Evolutionary conservation across 208 protist genomes (phyloP).

Genomic region (Blastocrithidia nonstop): DNA sequence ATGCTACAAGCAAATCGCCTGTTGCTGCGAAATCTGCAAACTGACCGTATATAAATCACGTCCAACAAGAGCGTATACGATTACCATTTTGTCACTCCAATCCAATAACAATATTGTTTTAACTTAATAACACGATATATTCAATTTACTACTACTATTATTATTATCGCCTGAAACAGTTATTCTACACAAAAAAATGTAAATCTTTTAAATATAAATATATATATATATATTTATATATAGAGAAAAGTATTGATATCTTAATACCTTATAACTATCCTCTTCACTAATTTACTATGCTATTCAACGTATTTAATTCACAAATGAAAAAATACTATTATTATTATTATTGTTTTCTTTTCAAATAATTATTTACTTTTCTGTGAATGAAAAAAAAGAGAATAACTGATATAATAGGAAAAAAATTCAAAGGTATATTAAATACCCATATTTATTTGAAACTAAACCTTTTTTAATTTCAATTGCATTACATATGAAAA

Average conservation of each 20-base stretch:
- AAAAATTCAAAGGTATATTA: neutral
- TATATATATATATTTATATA: constrained; percentile 2
- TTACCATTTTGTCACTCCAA: constrained; percentile 8
- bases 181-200: neutral
- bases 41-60: no score
- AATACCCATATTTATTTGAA: neutral
- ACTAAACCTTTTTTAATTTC: neutral
- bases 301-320: no score
- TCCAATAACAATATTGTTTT: constrained; percentile 2
- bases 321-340: no score
- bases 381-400: constrained; percentile 2
- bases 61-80: neutral
- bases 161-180: neutral
- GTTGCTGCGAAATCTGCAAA: no score
- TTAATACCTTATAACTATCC: no score
- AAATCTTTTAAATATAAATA: constrained; percentile 3
- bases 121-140: neutral
- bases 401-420: neutral
- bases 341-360: no score
- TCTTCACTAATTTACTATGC: no score
- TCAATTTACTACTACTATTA: neutral
- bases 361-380: neutral
- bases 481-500: constrained; percentile 2
- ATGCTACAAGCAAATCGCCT: no score
- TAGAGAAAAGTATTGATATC: no score